These are phyloP conservation scores for Curvularia spicifera DNA, from an alignment of 2,329 filamentous ascomycete genomes.

Conservation along the genomic window DNA sequence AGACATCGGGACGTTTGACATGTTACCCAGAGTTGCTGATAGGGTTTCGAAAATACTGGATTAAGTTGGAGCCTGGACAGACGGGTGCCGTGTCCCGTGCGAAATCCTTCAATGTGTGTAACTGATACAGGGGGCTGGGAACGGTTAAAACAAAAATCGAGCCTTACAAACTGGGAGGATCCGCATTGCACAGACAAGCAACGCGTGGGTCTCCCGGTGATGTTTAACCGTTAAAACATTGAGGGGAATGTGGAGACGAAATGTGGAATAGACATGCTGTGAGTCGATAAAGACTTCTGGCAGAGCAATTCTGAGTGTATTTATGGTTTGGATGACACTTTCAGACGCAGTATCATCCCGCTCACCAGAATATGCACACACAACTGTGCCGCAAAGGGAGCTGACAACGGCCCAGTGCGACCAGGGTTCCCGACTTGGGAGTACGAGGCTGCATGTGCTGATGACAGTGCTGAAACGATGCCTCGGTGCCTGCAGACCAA, in stretches of 20 bases:
- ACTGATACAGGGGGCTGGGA: conserved; percentile 7
- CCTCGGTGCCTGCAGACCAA: conserved; percentile 42
- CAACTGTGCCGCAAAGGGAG: background rate
- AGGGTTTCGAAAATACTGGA: conserved; percentile 8
- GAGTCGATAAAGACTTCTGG: background rate
- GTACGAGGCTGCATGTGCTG: background rate
- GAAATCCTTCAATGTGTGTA: conserved; percentile 1
- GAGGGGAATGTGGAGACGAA: background rate
- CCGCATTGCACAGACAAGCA: background rate
- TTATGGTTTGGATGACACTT: background rate
- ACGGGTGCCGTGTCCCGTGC: conserved; percentile 3
- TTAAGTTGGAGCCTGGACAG: conserved; percentile 3
- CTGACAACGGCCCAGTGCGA: background rate
- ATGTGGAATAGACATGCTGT: background rate
- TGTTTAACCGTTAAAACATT: background rate
- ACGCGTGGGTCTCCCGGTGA: background rate
- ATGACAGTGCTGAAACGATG: conserved; percentile 30
- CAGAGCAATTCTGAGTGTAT: background rate
- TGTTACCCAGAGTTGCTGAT: conserved; percentile 19
- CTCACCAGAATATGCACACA: background rate
- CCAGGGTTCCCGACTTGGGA: background rate
- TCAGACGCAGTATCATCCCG: background rate
- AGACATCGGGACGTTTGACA: conserved; percentile 20
- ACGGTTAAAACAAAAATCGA: conserved; percentile 25
- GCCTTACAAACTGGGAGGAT: background rate